A percentile compares a stretch with the other conserved stretches of the same genome.
Conservation (phyloP, 2,329 filamentous ascomycete species). For the Paraphaeosphaeria sporulosa region DNA sequence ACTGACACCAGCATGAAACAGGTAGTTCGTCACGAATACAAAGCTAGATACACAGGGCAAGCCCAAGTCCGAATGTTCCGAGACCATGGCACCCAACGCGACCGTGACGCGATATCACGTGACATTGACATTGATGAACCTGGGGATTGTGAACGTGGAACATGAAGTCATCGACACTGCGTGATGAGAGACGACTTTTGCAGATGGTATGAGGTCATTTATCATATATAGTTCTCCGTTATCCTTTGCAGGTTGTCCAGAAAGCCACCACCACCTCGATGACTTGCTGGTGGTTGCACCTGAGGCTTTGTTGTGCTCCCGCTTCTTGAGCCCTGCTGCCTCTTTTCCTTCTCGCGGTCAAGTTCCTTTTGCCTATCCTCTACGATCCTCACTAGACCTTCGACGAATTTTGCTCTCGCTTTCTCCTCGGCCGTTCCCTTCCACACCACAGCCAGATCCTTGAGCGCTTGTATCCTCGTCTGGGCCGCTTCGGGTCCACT, state of each 20-base stretch:
- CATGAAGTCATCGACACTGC: not conserved
- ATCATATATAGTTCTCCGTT: conserved; percentile 31
- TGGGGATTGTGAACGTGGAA: not conserved
- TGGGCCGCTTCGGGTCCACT: conserved; percentile 78
- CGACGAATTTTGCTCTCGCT: conserved; percentile 80
- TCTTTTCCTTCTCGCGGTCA: conserved; percentile 47
- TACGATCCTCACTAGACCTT: conserved; percentile 79
- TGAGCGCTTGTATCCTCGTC: conserved; percentile 76
- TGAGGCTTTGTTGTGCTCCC: conserved; percentile 30
- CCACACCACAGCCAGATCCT: conserved; percentile 82
- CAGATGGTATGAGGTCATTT: too few species aligned
- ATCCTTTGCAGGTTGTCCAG: conserved; percentile 50
- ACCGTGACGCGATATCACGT: conserved; percentile 4
- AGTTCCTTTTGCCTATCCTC: conserved; percentile 70
- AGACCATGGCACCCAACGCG: not conserved
- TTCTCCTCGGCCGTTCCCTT: conserved; percentile 96
- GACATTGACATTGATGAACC: not conserved
- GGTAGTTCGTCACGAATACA: not conserved
- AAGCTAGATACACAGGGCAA: not conserved
- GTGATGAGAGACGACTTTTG: not conserved
- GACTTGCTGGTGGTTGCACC: conserved; percentile 21
- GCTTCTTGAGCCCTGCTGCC: conserved; percentile 32
- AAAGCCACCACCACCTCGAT: conserved; percentile 43
- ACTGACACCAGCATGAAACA: too few species aligned
- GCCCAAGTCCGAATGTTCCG: not conserved